Base-by-base conservation (phyloP, 495 filamentous ascomycete genomes). In the Aspergillus asperescens region DNA sequence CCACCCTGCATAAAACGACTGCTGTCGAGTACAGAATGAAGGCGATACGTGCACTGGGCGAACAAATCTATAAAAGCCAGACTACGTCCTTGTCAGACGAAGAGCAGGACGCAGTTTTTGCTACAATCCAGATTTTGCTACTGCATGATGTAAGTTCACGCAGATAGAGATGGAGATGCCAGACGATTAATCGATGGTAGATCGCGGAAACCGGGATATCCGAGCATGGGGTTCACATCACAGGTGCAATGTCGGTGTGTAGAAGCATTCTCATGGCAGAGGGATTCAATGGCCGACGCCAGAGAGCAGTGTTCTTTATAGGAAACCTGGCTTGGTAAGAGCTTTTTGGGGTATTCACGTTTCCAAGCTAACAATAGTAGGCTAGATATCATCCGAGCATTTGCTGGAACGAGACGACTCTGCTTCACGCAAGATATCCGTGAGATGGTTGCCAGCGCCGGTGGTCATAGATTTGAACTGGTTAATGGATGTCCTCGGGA, bases 71-170 rank as follows among this genome's bases (percentile, higher is more conserved):
- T 16, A 61, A 62, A 18, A 64, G 69, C 4, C 55, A 63, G 23
- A 64, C 57, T 2, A 60, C 56, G 7, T 54, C 55, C 16, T 50
- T 69, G 15, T 53, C 23, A 12, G 62, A 63, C 2, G 62, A 67
- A 31, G 66, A 69, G 39, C 60, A 67, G 4, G 69, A 73, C 42
- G 62, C 60, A 1, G 58, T 71, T 0, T 63, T 73, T 37, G 66
- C 63, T 8, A 72, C 61, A 5, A 72, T 72, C 7, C 69, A 72
- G 39, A 62, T 73, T 18, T 49, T 73, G 20, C 52, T 73, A 19
- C 62, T 73, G 8, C 68, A 71, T 35, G 69, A 73, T 61, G 69
- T 72, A 51, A 53, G 69, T 54, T n/a, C n/a, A n/a, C n/a, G 24
- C 16, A 7, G 34, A n/a, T 23, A 25, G 7, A 15, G 1, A 7